Evolutionary conservation across 2,329 filamentous ascomycete species (phyloP), one percentile per base, ranked within the genome.

Genomic region (Colletotrichum brevisporum): DNA sequence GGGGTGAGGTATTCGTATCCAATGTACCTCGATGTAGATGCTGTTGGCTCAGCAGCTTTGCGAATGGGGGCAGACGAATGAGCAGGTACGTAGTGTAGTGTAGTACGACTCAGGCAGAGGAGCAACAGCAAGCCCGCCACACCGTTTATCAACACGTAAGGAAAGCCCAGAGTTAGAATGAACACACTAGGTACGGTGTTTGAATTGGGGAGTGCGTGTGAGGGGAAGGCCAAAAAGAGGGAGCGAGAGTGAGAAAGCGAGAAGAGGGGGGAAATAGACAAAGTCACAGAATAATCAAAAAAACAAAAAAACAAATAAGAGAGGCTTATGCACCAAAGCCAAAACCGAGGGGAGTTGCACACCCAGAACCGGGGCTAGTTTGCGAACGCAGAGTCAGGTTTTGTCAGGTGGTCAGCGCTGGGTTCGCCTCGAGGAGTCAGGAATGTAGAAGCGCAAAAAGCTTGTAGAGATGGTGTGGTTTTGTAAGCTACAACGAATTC

Each of bases 331-430:
- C 69, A 57, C 41, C 61, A 53, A 41, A 66, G 61, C 61, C 43
- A 65, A 62, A 58, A 56, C 66, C 66, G 55, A 65, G 57, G 45
- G 27, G 47, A 43, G 53, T 48, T 48, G 55, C 55, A 60, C 55
- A 26, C 60, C 67, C 63, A 55, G 62, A 63, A 70, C 60, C 54
- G 58, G 67, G 63, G 62, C 67, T 67, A 64, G 70, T 66, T 70
- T 70, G 70, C 70, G 70, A 71, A 63, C 54, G 55, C 53, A 58
- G 69, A 71, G 69, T 69, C 69, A 71, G 66, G 66, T 61, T 41
- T 63, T 60, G 62, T 69, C 69, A 70, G 63, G 63, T 69, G 63
- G 43, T 43, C 39, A 27, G 36, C 62, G 67, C 67, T 67, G 67
- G 67, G 67, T 69, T 69, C 67, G 67, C 62, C 51, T 60, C 41